Base-by-base conservation (phyloP, 2,329 filamentous ascomycete genomes). In the Fusarium gaditjirri region DNA sequence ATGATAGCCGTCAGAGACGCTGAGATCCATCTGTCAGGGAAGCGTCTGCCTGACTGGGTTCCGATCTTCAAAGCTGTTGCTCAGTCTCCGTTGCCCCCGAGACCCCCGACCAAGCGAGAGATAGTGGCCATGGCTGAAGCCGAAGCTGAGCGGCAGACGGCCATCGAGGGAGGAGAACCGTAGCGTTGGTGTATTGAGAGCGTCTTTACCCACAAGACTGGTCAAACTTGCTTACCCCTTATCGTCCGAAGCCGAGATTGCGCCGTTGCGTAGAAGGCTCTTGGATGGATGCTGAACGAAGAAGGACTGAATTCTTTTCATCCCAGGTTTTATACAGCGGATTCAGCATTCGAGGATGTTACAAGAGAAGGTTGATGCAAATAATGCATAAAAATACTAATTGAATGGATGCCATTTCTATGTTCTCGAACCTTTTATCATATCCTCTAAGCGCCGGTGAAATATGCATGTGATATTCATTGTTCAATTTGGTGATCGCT, bases 1-100 rank as follows among this genome's bases (percentile, higher is more conserved):
- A 65, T 63, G 58, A 55, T 65, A 4, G 58, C 39, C 29, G 60
- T 57, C 13, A 65, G 19, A 44, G 62, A 65, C 27, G 50, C 38
- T 3, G 60, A 65, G 19, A 8, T 50, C 0, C 25, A 44, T 1
- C 12, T 50, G 8, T 2, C 17, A 44, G 60, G 36, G 38, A 44
- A 65, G 12, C 33, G 55, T 39, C 33, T 65, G 10, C 38, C 43
- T 8, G 38, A 58, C 19, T 66, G 60, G 63, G 6, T 65, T 21
- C 38, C 21, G 33, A 23, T 36, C 10, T 58, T 57, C 33, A 66
- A 65, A 46, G 50, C 60, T 27, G 23, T 66, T 50, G 38, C 60
- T 62, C 43, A 3, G 11, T 65, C 63, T 58, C 21, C 60, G 0
- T 31, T 65, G 3, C 60, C 50, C 19, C 43, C 60, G 21, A 43